Evolutionary conservation across 805 yeast genomes (phyloP), one percentile per base, ranked within the genome.

Genomic region (Sungouiella blattae): DNA sequence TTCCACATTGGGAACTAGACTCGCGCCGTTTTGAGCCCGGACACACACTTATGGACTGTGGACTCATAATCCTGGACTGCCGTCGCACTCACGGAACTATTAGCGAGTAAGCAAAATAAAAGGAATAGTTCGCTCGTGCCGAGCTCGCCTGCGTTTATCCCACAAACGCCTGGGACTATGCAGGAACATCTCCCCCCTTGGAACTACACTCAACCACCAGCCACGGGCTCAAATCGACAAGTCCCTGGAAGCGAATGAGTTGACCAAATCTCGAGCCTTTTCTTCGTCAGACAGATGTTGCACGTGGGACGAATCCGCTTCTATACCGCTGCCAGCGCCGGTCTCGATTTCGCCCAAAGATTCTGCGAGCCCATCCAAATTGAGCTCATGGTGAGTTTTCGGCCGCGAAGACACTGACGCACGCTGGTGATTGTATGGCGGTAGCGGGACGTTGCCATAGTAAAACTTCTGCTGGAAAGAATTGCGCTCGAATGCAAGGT

Each of bases 401-500:
- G 22, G 6, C 6, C 6, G 9, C 9, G 22, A 6, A 9, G 8
- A 7, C 22, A 9, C 22, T 20, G 22, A 9, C 6, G 22, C 8
- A 20, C 22, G 22, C 22, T 20, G 22, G 22, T 20, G 9, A 7
- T 6, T 20, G 9, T 20, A 20, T 7, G 22, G 31, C 16, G 16
- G 21, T 5, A 11, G 23, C 9, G 15, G 20, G 4, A 32, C 24
- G 28, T 42, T 32, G 1, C 58, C 57, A 37, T 57, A 60, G 36
- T 57, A 60, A 33, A 53, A 52, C 36, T 56, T 50, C 22, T 58
- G 64, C 32, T 60, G 64, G 29, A 53, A 50, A 47, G 51, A 53
- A 36, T 55, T 57, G 32, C 64, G 38, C 36, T 60, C 66, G 35
- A 57, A 52, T 6, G 64, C 67, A 17, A 62, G 42, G 28, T 48